Evolutionary conservation across 129 eudicot species (phyloP).

Genomic region (Escallonia rubra): DNA sequence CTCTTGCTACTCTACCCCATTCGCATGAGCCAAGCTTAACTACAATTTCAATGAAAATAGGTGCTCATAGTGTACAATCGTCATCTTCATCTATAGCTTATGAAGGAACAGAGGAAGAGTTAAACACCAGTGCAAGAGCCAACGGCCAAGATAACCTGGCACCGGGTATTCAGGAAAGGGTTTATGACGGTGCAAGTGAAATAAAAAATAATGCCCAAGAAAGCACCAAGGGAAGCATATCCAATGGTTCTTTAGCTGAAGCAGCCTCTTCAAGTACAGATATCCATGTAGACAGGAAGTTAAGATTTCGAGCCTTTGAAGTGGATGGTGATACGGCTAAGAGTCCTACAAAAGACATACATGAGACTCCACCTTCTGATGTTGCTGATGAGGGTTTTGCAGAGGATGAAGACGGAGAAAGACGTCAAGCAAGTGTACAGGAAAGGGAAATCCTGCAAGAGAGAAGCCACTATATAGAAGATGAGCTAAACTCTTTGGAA

Average conservation of each 20-base stretch:
- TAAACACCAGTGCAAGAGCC: constrained; percentile 5
- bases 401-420: constrained; percentile 9
- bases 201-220: no score
- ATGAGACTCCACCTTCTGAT: constrained; percentile 1
- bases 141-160: background rate
- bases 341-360: background rate
- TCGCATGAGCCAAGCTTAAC: constrained; percentile 24
- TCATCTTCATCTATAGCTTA: background rate
- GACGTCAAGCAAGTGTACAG: constrained; percentile 13
- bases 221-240: no score
- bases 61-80: constrained; percentile 5
- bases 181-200: no score
- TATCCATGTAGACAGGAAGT: no score
- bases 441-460: constrained; percentile 11
- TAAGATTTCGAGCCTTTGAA: background rate
- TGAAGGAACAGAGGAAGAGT: constrained; percentile 24
- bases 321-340: background rate
- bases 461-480: constrained; percentile 13
- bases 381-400: constrained; percentile 13
- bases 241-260: background rate
- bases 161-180: constrained; percentile 6
- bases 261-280: background rate
- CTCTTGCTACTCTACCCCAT: constrained; percentile 19
- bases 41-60: constrained; percentile 22
- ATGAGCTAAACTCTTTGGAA: constrained; percentile 12